Percentiles rank a stretch among this genome's conserved stretches.
These are phyloP conservation scores for Apiospora pterosperma DNA, from an alignment of 2,329 filamentous ascomycete genomes.

Conservation along the genomic window DNA sequence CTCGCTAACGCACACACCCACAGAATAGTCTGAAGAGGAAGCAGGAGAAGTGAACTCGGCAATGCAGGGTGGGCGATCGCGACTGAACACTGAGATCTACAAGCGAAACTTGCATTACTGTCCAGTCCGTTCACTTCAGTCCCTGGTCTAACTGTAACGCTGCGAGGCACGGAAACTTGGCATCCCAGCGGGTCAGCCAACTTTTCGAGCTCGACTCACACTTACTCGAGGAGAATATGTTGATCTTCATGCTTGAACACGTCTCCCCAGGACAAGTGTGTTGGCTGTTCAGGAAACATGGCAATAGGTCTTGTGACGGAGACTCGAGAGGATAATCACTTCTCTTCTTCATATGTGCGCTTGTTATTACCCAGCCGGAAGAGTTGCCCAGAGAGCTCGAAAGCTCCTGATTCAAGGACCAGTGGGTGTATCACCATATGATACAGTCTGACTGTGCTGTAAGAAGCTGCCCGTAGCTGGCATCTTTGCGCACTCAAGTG, in stretches of 20 bases:
- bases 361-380: not conserved
- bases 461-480: not conserved
- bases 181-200: not conserved
- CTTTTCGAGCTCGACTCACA: not conserved
- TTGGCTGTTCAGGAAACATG: not conserved
- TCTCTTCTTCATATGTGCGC: not conserved
- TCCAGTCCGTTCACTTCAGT: not conserved
- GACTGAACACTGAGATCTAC: not conserved
- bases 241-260: not conserved
- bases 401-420: not conserved
- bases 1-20: not conserved
- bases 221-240: not conserved
- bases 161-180: constrained; percentile 1
- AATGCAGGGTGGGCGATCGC: not conserved
- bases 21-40: not conserved
- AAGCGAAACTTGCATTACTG: not conserved
- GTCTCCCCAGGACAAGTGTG: not conserved
- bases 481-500: not conserved
- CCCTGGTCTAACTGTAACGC: not conserved
- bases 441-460: not conserved
- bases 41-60: not conserved
- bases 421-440: not conserved
- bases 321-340: not conserved
- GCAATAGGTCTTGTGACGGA: not conserved
- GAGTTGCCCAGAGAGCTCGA: not conserved